A percentile compares a stretch with the other conserved stretches of the same genome.
These are phyloP conservation scores for Paramecium sonneborni DNA, from an alignment of 73 alveolate genomes.

Conservation along the genomic window DNA sequence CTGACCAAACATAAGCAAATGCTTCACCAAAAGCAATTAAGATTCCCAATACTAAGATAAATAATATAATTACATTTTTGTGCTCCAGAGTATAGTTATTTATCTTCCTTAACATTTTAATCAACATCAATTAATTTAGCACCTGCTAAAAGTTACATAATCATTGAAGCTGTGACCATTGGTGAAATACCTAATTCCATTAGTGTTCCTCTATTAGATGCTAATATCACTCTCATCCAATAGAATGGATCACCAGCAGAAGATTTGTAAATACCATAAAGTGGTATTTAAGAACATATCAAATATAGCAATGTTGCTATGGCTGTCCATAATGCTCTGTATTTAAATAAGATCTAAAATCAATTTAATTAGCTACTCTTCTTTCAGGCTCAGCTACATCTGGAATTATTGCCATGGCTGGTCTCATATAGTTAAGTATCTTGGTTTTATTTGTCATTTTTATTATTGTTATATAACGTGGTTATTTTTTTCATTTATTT, in stretches of 20 bases:
- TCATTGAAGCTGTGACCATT: slow-evolving; percentile 99
- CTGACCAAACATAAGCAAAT: slow-evolving; percentile 98
- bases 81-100: slow-evolving; percentile 97
- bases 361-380: slow-evolving; percentile 65
- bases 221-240: slow-evolving; percentile 99
- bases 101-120: slow-evolving; percentile 96
- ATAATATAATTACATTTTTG: slow-evolving; percentile 70
- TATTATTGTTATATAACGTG: background rate
- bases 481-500: background rate
- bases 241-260: slow-evolving; percentile 99
- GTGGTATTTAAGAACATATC: slow-evolving; percentile 99
- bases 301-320: slow-evolving; percentile 96
- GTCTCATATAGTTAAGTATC: slow-evolving; percentile 88
- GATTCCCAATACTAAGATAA: slow-evolving; percentile 42
- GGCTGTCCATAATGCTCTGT: slow-evolving; percentile 98
- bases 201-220: slow-evolving; percentile 99
- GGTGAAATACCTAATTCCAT: slow-evolving; percentile 99
- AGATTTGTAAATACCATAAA: slow-evolving; percentile 94
- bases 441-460: slow-evolving; percentile 76
- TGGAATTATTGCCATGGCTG: slow-evolving; percentile 97
- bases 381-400: slow-evolving; percentile 96
- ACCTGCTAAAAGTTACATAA: slow-evolving; percentile 99
- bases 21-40: slow-evolving; percentile 95
- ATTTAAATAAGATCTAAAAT: slow-evolving; percentile 71
- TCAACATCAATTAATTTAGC: slow-evolving; percentile 97